Conservation (phyloP, 78 protist species). For the Corallochytrium limacisporum region DNA sequence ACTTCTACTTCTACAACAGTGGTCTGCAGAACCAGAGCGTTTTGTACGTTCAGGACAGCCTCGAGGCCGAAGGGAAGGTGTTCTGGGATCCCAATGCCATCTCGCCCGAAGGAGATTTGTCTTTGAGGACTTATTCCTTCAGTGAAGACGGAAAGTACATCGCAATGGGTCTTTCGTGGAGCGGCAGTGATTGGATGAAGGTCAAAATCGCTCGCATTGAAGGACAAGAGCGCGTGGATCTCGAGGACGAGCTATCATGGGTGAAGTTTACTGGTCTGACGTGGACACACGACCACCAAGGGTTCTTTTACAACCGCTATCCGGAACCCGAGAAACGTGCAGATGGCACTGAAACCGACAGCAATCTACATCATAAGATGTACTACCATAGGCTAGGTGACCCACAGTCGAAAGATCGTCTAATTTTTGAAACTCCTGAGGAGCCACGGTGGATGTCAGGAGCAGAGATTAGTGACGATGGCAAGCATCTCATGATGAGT, state of each 20-base stretch:
- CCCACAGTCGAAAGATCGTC: constrained; percentile 35
- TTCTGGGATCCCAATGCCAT: constrained; percentile 58
- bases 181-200: constrained; percentile 71
- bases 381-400: constrained; percentile 61
- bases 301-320: constrained; percentile 48
- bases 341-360: constrained; percentile 35
- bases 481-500: no score
- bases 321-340: constrained; percentile 5
- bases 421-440: constrained; percentile 19
- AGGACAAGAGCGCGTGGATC: constrained; percentile 8
- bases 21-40: constrained; percentile 35
- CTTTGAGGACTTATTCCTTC: not conserved
- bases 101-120: constrained; percentile 28
- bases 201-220: constrained; percentile 15
- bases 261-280: constrained; percentile 45
- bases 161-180: constrained; percentile 28
- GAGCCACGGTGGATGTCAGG: constrained; percentile 20
- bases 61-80: not conserved
- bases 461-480: constrained; percentile 32
- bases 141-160: constrained; percentile 21
- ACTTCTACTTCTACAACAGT: constrained; percentile 19
- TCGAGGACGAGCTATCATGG: constrained; percentile 52
- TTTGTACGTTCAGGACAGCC: not conserved
- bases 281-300: constrained; percentile 53
- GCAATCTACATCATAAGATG: constrained; percentile 5